phyloP scores from a whole-genome alignment of 805 yeast genomes.

The Phaffomyces thermotolerans region DNA sequence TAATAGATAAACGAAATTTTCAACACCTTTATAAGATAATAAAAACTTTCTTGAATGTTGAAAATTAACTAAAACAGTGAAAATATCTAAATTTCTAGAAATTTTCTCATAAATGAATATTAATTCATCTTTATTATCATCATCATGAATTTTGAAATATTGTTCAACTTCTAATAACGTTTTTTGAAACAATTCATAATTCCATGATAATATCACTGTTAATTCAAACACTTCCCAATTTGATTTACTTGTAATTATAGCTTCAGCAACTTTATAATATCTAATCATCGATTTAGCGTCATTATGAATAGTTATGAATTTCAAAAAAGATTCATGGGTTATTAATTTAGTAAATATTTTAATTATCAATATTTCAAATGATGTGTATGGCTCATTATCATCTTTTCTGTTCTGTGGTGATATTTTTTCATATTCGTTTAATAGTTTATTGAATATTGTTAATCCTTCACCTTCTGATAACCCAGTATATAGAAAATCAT shows the following conservation, averaged over 20 bases:
- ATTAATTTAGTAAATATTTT: slow-evolving; percentile 25
- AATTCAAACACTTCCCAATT: slow-evolving; percentile 32
- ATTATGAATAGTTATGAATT: slow-evolving; percentile 20
- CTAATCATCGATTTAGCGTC: slow-evolving; percentile 11
- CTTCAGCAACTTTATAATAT: slow-evolving; percentile 24
- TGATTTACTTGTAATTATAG: slow-evolving; percentile 29
- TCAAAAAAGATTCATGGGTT: slow-evolving; percentile 29
- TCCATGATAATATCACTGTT: slow-evolving; percentile 34
- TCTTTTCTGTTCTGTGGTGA: slow-evolving; percentile 3
- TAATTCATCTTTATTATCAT: slow-evolving; percentile 8
- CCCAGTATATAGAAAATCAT: slow-evolving; percentile 14
- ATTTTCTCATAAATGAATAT: slow-evolving; percentile 24
- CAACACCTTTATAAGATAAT: slow-evolving; percentile 30
- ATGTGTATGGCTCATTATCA: slow-evolving; percentile 7
- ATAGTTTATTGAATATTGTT: slow-evolving; percentile 8
- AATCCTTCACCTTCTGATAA: slow-evolving; percentile 17
- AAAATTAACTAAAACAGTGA: slow-evolving; percentile 25
- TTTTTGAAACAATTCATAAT: slow-evolving; percentile 25
- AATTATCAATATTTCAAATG: slow-evolving; percentile 19
- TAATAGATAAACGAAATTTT: slow-evolving; percentile 25
- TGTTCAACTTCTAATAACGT: slow-evolving; percentile 15
- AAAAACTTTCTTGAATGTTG: slow-evolving; percentile 32
- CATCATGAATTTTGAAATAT: slow-evolving; percentile 21
- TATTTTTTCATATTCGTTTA: slow-evolving; percentile 15
- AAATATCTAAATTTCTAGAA: slow-evolving; percentile 26